A percentile compares a stretch with the other conserved stretches of the same genome.
Conservation (phyloP, 106 monocot genomes). For the Phalaenopsis equestris region DNA sequence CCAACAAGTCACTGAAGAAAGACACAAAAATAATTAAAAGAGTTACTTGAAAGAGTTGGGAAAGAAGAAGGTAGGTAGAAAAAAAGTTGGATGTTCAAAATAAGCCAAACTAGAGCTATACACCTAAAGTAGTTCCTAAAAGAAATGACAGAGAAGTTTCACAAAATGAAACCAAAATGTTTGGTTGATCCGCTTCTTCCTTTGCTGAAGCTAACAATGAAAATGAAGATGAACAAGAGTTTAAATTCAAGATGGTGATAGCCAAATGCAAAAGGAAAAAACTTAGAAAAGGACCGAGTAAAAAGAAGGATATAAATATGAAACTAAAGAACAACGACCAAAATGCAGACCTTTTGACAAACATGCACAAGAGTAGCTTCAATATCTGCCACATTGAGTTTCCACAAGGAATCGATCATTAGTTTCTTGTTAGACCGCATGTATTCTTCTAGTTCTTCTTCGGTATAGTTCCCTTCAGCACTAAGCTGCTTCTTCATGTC, state of each 20-base stretch:
- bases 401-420: conserved; percentile 95
- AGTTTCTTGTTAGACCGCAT: conserved; percentile 71
- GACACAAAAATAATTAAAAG: background rate
- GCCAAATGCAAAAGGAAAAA: background rate
- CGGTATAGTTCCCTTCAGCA: conserved; percentile 69
- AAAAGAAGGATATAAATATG: background rate
- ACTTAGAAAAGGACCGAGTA: background rate
- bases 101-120: background rate
- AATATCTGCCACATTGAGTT: conserved; percentile 97
- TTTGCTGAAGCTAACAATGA: background rate
- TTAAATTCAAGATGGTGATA: background rate
- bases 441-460: conserved; percentile 81
- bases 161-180: background rate
- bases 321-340: background rate
- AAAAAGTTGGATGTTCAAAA: background rate
- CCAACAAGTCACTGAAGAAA: background rate
- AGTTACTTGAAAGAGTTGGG: background rate
- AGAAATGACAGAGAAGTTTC: background rate
- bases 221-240: background rate
- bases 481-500: conserved; percentile 86
- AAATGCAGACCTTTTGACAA: conserved; percentile 75
- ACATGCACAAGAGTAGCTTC: conserved; percentile 85
- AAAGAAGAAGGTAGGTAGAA: no score
- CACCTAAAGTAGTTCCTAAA: background rate
- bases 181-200: background rate